phyloP scores from a whole-genome alignment of 2,329 filamentous ascomycete species.

The Diaporthe velutina region DNA sequence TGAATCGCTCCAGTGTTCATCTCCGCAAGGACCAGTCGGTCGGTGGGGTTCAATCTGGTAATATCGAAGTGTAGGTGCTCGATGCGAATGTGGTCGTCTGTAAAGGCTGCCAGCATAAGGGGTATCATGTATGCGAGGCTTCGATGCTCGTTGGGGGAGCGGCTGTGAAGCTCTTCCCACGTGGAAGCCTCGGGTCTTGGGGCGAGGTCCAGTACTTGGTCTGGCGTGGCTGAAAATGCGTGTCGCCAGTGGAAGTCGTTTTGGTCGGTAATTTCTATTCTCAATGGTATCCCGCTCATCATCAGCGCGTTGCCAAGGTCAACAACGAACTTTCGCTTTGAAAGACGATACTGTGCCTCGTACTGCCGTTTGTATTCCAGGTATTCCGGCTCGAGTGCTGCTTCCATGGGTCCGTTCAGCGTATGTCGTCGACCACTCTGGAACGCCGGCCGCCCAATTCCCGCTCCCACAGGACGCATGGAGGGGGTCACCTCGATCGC shows the following conservation, averaged over 20 bases:
- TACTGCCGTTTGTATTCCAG: not conserved
- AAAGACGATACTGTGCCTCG: not conserved
- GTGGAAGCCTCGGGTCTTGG: not conserved
- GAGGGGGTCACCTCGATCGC: too few relatives aligned
- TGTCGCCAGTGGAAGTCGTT: not conserved
- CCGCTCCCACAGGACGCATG: too few relatives aligned
- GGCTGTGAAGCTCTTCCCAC: not conserved
- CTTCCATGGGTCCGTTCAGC: too few relatives aligned
- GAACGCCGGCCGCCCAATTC: too few relatives aligned
- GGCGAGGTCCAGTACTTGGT: too few relatives aligned
- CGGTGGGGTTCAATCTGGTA: not conserved
- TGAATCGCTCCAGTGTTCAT: not conserved
- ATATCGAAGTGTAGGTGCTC: not conserved
- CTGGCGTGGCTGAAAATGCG: too few relatives aligned
- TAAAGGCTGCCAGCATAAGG: not conserved
- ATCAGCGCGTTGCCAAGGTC: not conserved
- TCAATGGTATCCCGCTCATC: not conserved
- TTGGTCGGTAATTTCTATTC: not conserved
- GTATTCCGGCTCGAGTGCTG: not conserved
- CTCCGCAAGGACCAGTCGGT: accelerated
- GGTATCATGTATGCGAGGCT: not conserved
- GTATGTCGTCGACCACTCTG: too few relatives aligned
- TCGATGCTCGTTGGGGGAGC: accelerated
- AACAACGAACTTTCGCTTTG: not conserved
- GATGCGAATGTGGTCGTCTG: not conserved